These are phyloP conservation scores for Scedosporium dehoogii DNA, from an alignment of 2,329 filamentous ascomycete genomes.

Conservation along the genomic window DNA sequence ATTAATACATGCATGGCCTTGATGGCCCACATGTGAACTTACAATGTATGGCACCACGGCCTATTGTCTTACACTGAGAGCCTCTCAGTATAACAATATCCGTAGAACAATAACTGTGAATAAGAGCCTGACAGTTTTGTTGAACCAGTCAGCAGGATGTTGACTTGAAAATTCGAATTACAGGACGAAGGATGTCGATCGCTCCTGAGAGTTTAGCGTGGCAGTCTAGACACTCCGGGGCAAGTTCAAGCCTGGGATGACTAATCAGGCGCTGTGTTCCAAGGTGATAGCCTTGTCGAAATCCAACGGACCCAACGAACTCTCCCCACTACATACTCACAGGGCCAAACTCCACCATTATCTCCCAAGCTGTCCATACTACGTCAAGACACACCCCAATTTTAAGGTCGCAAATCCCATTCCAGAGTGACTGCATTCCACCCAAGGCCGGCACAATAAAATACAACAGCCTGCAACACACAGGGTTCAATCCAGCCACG, in stretches of 20 bases:
- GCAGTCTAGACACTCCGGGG: neutral
- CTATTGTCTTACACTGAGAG: neutral
- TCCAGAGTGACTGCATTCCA: too few species aligned
- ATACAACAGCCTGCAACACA: too few species aligned
- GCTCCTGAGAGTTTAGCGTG: neutral
- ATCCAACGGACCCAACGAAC: constrained; percentile 22
- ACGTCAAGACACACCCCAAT: too few species aligned
- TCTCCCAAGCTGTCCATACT: constrained; percentile 8
- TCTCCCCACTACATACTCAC: constrained; percentile 27
- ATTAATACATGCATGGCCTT: too few species aligned
- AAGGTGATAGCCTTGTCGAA: constrained; percentile 14
- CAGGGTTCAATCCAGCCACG: too few species aligned
- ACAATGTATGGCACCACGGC: neutral
- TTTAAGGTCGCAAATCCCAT: too few species aligned
- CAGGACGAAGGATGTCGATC: too few species aligned
- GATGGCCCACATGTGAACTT: too few species aligned
- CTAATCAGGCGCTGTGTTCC: constrained; percentile 12
- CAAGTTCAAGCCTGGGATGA: constrained; percentile 3
- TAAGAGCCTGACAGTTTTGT: neutral
- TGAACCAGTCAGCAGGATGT: neutral
- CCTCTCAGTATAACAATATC: too few species aligned
- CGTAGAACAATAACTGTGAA: neutral
- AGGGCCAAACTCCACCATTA: constrained; percentile 14
- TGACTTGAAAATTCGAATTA: too few species aligned
- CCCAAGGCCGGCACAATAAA: too few species aligned